Conservation (phyloP, 192 early-diverging fungal genomes). For the Pecoramyces ruminantium region DNA sequence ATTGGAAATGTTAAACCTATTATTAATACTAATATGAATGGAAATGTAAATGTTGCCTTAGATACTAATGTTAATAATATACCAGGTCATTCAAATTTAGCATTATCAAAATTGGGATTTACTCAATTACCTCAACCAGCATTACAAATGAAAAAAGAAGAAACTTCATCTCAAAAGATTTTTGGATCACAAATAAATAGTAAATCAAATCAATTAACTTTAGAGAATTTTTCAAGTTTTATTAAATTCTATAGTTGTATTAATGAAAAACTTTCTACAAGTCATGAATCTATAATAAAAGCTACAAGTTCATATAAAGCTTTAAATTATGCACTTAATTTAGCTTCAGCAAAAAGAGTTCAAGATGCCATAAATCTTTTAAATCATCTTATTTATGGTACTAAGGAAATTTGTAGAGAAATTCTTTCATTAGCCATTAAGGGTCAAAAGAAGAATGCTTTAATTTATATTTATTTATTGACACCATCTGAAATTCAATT, state of each 20-base stretch:
- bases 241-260: background rate
- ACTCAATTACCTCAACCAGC: too few relatives aligned
- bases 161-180: too few relatives aligned
- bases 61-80: too few relatives aligned
- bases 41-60: too few relatives aligned
- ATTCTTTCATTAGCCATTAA: background rate
- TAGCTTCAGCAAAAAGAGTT: background rate
- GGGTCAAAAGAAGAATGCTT: background rate
- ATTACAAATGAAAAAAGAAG: too few relatives aligned
- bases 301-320: background rate
- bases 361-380: background rate
- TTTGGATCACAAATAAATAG: background rate
- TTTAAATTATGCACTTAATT: background rate
- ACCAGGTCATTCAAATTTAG: too few relatives aligned
- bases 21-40: background rate
- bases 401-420: background rate
- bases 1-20: background rate
- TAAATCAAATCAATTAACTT: background rate
- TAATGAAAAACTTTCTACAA: background rate
- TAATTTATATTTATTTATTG: background rate
- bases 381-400: background rate
- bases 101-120: too few relatives aligned
- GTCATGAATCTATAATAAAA: background rate
- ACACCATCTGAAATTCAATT: background rate
- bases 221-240: background rate